These are phyloP conservation scores for Fusarium subtropicale DNA, from an alignment of 2,329 filamentous ascomycete genomes.

Conservation along the genomic window DNA sequence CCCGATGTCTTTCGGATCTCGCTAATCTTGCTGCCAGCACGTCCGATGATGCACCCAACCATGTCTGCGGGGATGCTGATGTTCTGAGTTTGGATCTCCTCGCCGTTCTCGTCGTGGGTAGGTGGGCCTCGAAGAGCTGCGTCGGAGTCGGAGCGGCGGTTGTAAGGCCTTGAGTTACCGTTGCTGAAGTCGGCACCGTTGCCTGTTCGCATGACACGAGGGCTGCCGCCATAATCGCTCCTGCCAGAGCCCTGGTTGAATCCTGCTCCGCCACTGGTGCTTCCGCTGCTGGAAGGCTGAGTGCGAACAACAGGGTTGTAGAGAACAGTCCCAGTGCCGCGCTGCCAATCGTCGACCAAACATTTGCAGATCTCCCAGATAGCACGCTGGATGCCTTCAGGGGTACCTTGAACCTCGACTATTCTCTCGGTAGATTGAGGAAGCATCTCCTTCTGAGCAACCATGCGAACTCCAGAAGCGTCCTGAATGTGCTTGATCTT, in stretches of 20 bases:
- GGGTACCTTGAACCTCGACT: conserved; percentile 94
- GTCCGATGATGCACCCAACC: conserved; percentile 99
- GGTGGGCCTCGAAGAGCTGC: conserved; percentile 83
- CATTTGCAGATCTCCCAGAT: conserved; percentile 99
- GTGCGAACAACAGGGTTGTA: conserved; percentile 97
- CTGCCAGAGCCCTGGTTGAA: conserved; percentile 57
- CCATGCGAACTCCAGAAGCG: conserved; percentile 96
- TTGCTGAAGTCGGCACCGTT: conserved; percentile 99
- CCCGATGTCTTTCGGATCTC: conserved; percentile 98
- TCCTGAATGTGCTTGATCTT: conserved; percentile 99
- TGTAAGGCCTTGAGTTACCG: conserved; percentile 72
- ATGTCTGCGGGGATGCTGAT: conserved; percentile 99
- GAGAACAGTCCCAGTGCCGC: conserved; percentile 94
- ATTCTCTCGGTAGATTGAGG: conserved; percentile 98
- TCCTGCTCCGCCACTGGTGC: conserved; percentile 54
- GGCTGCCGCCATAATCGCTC: conserved; percentile 67
- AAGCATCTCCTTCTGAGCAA: conserved; percentile 99
- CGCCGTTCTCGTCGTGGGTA: conserved; percentile 93
- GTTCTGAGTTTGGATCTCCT: conserved; percentile 98
- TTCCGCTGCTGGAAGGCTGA: conserved; percentile 67
- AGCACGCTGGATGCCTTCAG: conserved; percentile 94
- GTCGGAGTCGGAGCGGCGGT: conserved; percentile 86
- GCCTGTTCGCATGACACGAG: conserved; percentile 91
- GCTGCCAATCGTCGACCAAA: conserved; percentile 96
- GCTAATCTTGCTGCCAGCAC: conserved; percentile 95